Percentiles rank a stretch among this genome's conserved stretches.
Evolutionary conservation across 2,329 filamentous ascomycete genomes (phyloP).

Genomic region (Ophiocordyceps camponoti-rufipedis): DNA sequence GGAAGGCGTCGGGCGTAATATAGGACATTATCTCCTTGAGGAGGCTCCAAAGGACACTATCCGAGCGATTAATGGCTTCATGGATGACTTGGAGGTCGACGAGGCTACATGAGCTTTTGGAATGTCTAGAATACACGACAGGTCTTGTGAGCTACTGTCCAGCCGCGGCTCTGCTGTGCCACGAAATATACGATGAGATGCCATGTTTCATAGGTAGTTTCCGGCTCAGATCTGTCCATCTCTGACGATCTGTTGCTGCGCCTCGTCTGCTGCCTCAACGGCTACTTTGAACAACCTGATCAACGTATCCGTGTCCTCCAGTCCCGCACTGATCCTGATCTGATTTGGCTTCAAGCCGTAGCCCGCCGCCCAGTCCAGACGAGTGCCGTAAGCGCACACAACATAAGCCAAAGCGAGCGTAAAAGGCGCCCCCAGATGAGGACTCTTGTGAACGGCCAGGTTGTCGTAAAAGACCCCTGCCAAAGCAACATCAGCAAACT

Average conservation of each 20-base stretch:
- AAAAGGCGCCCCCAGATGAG: constrained; percentile 26
- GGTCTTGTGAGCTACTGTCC: no score
- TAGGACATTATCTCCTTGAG: background rate
- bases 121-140: no score
- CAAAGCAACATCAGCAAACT: constrained; percentile 17
- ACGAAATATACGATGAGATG: no score
- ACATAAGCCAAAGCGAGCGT: constrained; percentile 19
- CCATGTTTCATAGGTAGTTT: no score
- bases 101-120: no score
- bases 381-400: constrained; percentile 13
- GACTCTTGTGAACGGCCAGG: constrained; percentile 23
- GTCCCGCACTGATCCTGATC: constrained; percentile 3
- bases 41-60: background rate
- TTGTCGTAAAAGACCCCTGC: constrained; percentile 24
- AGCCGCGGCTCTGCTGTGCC: no score
- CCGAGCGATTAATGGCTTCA: background rate
- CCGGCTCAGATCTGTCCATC: no score
- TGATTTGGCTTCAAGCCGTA: constrained; percentile 5
- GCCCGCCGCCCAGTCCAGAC: constrained; percentile 12
- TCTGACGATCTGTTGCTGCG: background rate
- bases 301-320: constrained; percentile 1
- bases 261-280: background rate
- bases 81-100: background rate
- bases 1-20: background rate
- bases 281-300: background rate